Percentiles rank a stretch among this genome's conserved stretches.
These are phyloP conservation scores for Rhododendron mucronatum DNA, from an alignment of 148 eudicot species.

Conservation along the genomic window DNA sequence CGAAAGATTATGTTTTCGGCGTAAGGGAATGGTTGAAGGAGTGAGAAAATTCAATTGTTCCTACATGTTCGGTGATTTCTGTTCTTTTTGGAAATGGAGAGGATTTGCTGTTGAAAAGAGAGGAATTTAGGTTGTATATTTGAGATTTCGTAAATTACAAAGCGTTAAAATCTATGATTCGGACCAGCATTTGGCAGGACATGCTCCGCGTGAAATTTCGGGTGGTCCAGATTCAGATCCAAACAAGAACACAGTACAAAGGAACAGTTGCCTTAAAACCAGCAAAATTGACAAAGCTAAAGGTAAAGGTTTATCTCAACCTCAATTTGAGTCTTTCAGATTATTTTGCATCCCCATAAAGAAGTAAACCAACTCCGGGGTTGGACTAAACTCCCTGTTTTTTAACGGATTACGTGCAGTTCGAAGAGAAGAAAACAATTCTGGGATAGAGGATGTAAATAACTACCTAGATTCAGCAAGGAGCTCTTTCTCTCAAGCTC, in stretches of 20 bases:
- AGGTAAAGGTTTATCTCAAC: constrained; percentile 38
- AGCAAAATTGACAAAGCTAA: constrained; percentile 57
- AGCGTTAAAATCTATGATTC: constrained; percentile 25
- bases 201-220: constrained; percentile 30
- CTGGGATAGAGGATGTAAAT: constrained; percentile 35
- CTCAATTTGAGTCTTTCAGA: not conserved
- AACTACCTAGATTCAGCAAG: constrained; percentile 61
- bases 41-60: not conserved
- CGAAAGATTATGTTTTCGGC: not conserved
- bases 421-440: constrained; percentile 41
- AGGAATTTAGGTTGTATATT: constrained; percentile 2
- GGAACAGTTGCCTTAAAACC: constrained; percentile 24
- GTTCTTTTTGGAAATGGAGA: not conserved
- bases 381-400: constrained; percentile 5
- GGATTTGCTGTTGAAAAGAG: not conserved
- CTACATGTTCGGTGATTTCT: not conserved
- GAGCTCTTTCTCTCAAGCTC: constrained; percentile 67
- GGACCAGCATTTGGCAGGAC: constrained; percentile 61
- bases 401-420: constrained; percentile 24
- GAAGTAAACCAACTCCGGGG: not conserved
- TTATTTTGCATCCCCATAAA: not conserved
- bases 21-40: not conserved
- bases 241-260: constrained; percentile 41
- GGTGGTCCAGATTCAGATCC: constrained; percentile 69
- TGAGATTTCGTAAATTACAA: constrained; percentile 13